phyloP scores from a whole-genome alignment of 1,139 yeast species.

The Candida gigantensis region DNA sequence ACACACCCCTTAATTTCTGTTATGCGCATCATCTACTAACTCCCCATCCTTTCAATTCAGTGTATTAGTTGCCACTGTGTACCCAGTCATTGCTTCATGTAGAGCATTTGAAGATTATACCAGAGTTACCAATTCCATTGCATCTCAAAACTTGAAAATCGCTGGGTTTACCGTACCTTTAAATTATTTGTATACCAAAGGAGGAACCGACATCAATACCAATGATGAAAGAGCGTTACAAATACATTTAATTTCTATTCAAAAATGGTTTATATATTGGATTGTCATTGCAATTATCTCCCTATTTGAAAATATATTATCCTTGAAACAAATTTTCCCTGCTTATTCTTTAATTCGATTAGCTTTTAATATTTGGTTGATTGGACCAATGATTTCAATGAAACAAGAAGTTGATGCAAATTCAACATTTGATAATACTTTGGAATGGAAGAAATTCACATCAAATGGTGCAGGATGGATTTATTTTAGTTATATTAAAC shows the following conservation, averaged over 20 bases:
- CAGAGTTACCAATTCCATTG: conserved; percentile 23
- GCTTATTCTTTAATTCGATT: conserved; percentile 45
- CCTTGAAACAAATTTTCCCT: conserved; percentile 45
- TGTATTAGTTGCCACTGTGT: conserved; percentile 40
- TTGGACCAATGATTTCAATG: conserved; percentile 41
- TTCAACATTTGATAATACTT: conserved; percentile 15
- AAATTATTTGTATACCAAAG: conserved; percentile 9
- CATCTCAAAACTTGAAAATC: conserved; percentile 30
- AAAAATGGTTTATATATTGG: conserved; percentile 66
- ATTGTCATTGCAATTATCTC: conserved; percentile 41
- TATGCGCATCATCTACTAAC: no score
- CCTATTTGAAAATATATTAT: conserved; percentile 32
- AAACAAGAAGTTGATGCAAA: conserved; percentile 10
- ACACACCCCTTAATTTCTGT: no score
- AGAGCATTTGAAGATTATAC: conserved; percentile 50
- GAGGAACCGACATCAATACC: conserved; percentile 6
- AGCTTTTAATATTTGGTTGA: conserved; percentile 52
- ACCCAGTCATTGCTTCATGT: conserved; percentile 56
- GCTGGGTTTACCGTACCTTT: conserved; percentile 38
- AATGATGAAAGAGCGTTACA: conserved; percentile 24
- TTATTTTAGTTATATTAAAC: conserved; percentile 34
- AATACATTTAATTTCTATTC: conserved; percentile 38
- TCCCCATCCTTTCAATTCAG: no score
- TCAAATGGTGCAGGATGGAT: conserved; percentile 40
- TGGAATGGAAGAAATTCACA: conserved; percentile 30